Evolutionary conservation across 73 alveolate species (phyloP).

Genomic region (Paramecium sonneborni): DNA sequence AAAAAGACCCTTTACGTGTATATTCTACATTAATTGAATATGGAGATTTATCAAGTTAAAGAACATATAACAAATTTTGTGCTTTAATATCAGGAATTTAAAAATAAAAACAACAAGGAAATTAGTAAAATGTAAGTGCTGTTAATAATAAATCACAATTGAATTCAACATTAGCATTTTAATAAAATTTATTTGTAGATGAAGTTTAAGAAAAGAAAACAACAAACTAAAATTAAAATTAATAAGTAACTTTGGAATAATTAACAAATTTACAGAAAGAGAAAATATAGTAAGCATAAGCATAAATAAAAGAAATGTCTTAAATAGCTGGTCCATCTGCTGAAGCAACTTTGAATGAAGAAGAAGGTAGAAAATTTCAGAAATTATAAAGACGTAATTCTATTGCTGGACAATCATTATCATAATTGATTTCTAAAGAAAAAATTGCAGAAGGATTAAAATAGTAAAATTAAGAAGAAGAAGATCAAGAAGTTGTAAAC

Average conservation of each 20-base stretch:
- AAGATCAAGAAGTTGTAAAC: background rate
- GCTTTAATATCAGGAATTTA: conserved; percentile 61
- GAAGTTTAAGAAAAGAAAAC: background rate
- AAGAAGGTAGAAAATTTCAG: conserved; percentile 26
- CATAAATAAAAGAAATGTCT: conserved; percentile 53
- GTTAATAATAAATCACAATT: background rate
- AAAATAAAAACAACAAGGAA: background rate
- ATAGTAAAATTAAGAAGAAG: background rate
- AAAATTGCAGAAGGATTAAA: conserved; percentile 27
- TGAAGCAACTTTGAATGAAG: conserved; percentile 38
- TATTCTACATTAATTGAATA: conserved; percentile 87
- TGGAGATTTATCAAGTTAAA: conserved; percentile 82
- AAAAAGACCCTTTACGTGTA: conserved; percentile 84
- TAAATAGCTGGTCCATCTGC: conserved; percentile 50
- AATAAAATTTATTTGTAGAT: background rate
- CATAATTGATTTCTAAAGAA: conserved; percentile 15
- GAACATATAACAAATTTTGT: conserved; percentile 68
- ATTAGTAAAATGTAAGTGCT: background rate
- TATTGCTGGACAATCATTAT: conserved; percentile 43
- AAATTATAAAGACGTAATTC: conserved; percentile 53
- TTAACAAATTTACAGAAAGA: conserved; percentile 9
- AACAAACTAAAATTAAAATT: background rate
- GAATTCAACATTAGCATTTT: background rate
- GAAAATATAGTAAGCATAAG: background rate
- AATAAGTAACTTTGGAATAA: conserved; percentile 22